Conservation (phyloP, 306 rosid species). For the Begonia fuchsioides region DNA sequence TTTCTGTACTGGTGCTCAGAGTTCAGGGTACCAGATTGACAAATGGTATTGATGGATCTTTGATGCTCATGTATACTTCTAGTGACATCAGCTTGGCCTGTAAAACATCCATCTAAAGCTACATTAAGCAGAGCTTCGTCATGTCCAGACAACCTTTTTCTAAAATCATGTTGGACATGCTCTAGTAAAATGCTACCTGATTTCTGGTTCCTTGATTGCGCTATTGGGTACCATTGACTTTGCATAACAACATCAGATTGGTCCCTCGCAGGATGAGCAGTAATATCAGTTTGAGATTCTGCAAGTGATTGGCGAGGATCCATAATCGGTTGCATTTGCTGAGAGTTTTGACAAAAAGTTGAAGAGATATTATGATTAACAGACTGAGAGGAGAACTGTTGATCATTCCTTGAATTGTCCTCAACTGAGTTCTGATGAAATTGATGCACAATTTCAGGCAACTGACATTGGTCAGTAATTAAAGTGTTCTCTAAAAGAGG, state of each 20-base stretch:
- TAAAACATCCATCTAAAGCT: conserved; percentile 47
- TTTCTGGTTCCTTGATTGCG: conserved; percentile 23
- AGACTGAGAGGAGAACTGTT: conserved; percentile 37
- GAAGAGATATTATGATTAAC: conserved; percentile 44
- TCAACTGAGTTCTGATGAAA: conserved; percentile 55
- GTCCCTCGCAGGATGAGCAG: conserved; percentile 46
- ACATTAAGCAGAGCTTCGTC: conserved; percentile 76
- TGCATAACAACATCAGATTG: conserved; percentile 39
- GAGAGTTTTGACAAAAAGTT: conserved; percentile 44
- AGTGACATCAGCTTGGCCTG: conserved; percentile 43
- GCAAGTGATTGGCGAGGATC: conserved; percentile 35
- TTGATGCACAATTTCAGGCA: conserved; percentile 63
- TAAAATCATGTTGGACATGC: conserved; percentile 36
- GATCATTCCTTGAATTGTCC: conserved; percentile 38
- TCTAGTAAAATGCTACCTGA: conserved; percentile 17
- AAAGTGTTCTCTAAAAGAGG: conserved; percentile 54
- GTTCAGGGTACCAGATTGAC: conserved; percentile 10
- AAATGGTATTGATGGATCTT: conserved; percentile 16
- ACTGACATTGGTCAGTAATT: conserved; percentile 45
- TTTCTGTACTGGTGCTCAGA: conserved; percentile 29
- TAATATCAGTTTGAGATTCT: conserved; percentile 55
- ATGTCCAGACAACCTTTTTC: conserved; percentile 39
- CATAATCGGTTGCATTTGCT: conserved; percentile 42
- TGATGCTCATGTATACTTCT: conserved; percentile 28
- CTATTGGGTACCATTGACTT: conserved; percentile 35